Conservation (phyloP, 306 rosid genomes). For the Prunus mongolica region DNA sequence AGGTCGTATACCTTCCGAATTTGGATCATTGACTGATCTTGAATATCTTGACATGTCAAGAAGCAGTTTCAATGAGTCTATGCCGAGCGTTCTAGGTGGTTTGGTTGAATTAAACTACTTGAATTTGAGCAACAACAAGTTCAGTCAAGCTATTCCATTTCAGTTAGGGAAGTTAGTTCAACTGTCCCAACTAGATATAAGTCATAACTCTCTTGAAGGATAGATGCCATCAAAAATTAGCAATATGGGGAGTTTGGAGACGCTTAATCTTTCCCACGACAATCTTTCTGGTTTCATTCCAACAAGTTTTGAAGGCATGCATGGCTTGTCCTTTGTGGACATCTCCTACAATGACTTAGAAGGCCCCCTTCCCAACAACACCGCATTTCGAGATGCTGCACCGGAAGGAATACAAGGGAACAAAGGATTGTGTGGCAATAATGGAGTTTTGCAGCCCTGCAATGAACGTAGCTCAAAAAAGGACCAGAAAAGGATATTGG, state of each 20-base stretch:
- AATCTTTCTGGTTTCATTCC: conserved; percentile 19
- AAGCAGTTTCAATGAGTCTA: neutral
- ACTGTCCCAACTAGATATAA: neutral
- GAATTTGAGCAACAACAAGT: conserved; percentile 17
- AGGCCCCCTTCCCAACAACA: conserved; percentile 18
- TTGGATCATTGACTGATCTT: conserved; percentile 4
- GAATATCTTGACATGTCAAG: conserved; percentile 3
- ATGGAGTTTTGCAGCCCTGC: neutral
- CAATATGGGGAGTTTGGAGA: conserved; percentile 8
- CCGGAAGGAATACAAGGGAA: conserved; percentile 1
- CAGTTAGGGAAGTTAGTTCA: neutral
- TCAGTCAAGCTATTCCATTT: conserved; percentile 3
- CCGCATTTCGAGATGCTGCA: conserved; percentile 4
- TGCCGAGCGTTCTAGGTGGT: neutral
- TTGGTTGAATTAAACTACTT: neutral
- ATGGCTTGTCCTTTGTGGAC: conserved; percentile 1
- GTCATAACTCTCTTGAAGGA: conserved; percentile 6
- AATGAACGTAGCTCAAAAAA: neutral
- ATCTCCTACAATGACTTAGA: conserved; percentile 16
- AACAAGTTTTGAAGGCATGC: neutral
- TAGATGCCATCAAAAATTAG: neutral
- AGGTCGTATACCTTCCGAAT: neutral
- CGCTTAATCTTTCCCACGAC: conserved; percentile 9
- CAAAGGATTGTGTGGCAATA: conserved; percentile 14
- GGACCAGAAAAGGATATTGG: neutral